Evolutionary conservation across 1,139 yeast genomes (phyloP).

Genomic region (Kurtzmaniella quercitrusa): DNA sequence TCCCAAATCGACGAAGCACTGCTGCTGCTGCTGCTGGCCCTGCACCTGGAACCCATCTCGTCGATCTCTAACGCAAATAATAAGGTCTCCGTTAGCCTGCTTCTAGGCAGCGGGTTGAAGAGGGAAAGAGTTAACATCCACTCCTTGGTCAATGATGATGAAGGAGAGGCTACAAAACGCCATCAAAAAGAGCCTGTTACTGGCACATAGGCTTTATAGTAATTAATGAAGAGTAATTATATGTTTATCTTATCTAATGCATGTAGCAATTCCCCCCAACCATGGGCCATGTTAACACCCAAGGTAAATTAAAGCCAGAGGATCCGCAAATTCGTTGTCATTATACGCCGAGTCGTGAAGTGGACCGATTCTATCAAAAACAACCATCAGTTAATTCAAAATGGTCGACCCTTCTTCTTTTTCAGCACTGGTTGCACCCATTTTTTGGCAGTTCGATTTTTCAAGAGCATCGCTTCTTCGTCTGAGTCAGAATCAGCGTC

Average conservation of each 20-base stretch:
- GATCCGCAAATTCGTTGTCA: too few species aligned
- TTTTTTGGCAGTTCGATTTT: conserved; percentile 9
- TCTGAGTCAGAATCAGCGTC: conserved; percentile 7
- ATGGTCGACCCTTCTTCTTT: conserved; percentile 20
- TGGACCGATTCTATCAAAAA: too few species aligned
- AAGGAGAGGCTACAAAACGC: conserved; percentile 3
- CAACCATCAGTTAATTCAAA: too few species aligned
- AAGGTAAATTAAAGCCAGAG: too few species aligned
- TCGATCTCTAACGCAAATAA: conserved; percentile 1
- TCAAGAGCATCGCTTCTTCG: conserved; percentile 7
- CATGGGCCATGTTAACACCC: too few species aligned
- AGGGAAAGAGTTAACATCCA: conserved; percentile 12
- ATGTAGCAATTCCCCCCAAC: too few species aligned
- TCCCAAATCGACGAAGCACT: conserved; percentile 4
- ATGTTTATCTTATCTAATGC: background rate
- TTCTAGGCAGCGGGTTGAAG: conserved; percentile 20
- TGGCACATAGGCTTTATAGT: background rate
- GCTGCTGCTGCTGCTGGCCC: conserved; percentile 3
- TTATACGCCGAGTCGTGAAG: too few species aligned
- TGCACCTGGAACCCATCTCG: background rate
- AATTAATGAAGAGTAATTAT: conserved; percentile 3
- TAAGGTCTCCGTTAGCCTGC: conserved; percentile 31
- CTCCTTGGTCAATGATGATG: conserved; percentile 10
- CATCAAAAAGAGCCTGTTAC: background rate
- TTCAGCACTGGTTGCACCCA: conserved; percentile 5